Evolutionary conservation across 441 rosid species (phyloP), one percentile per base, ranked within the genome.

Genomic region (Brassica hybrid): DNA sequence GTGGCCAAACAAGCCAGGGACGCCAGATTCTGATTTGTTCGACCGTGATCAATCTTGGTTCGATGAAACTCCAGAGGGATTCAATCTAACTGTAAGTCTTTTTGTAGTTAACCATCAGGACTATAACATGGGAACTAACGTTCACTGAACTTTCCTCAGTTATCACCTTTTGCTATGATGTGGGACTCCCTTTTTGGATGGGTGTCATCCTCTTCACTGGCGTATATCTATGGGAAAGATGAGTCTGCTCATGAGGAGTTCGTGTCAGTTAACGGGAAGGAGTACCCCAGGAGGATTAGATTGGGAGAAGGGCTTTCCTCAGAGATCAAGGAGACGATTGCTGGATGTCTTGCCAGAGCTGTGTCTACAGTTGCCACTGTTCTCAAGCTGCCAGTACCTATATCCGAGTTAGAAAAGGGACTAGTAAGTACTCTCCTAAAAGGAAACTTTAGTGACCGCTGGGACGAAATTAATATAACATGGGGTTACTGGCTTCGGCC

Each of bases 131-230:
- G 14, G 65, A 59, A 64, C 69, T 64, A 23, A 71, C 61, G 34
- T 11, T n/a, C 38, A 57, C 58, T 75, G 18, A 82, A 50, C 56
- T 65, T 34, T 50, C 67, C 70, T 74, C 76, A 94, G 98, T 78
- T 94, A 69, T 94, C 97, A 30, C 85, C 93, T 73, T 96, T 96
- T 73, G 96, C 97, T 36, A 89, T 89, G 54, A 88, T 91, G 97
- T 96, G 97, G 97, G 85, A 88, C 84, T 82, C 90, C 41, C 88
- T 92, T 67, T 92, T 96, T 86, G 87, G 88, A 43, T 96, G 99
- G 99, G 83, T 88, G 70, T 88, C 98, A 10, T 86, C 98, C 30
- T 92, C 96, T 68, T 88, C 94, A 34, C 83, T 96, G 84, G 97
- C 97, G 58, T 91, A 85, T 83, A 88, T 92, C 76, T 94, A 94